Percentiles rank a stretch among this genome's conserved stretches.
These are phyloP conservation scores for Cladorrhinum samala DNA, from an alignment of 495 filamentous ascomycete species.

Conservation along the genomic window DNA sequence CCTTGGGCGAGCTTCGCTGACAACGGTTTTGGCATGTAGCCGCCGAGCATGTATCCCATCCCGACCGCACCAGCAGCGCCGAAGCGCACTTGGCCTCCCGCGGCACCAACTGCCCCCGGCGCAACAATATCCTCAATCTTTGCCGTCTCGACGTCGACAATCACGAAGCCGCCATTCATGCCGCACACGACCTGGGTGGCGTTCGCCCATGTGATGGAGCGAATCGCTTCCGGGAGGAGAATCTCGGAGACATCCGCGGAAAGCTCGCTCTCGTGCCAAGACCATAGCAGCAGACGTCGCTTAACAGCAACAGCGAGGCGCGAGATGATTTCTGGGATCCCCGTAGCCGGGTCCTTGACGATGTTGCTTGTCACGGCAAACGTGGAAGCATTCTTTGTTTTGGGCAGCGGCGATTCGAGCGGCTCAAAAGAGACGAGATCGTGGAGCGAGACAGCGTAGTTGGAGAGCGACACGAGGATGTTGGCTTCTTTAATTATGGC, in stretches of 20 bases:
- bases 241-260: slow-evolving; percentile 67
- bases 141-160: slow-evolving; percentile 74
- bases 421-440: slow-evolving; percentile 79
- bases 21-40: slow-evolving; percentile 83
- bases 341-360: slow-evolving; percentile 76
- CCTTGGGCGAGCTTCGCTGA: slow-evolving; percentile 75
- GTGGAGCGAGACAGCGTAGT: slow-evolving; percentile 79
- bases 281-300: slow-evolving; percentile 81
- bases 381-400: slow-evolving; percentile 78
- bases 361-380: slow-evolving; percentile 95
- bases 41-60: slow-evolving; percentile 93
- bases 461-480: slow-evolving; percentile 81
- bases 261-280: slow-evolving; percentile 92
- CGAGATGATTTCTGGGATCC: slow-evolving; percentile 84
- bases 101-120: slow-evolving; percentile 63
- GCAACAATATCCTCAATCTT: slow-evolving; percentile 70
- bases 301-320: slow-evolving; percentile 88
- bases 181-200: slow-evolving; percentile 81
- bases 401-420: slow-evolving; percentile 57
- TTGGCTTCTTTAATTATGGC: slow-evolving; percentile 92
- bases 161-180: slow-evolving; percentile 78
- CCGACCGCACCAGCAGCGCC: slow-evolving; percentile 55
- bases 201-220: slow-evolving; percentile 82
- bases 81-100: slow-evolving; percentile 59
- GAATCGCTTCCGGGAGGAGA: slow-evolving; percentile 68